phyloP scores from a whole-genome alignment of 2,329 filamentous ascomycete species.

The Hymenoscyphus fraxineus region DNA sequence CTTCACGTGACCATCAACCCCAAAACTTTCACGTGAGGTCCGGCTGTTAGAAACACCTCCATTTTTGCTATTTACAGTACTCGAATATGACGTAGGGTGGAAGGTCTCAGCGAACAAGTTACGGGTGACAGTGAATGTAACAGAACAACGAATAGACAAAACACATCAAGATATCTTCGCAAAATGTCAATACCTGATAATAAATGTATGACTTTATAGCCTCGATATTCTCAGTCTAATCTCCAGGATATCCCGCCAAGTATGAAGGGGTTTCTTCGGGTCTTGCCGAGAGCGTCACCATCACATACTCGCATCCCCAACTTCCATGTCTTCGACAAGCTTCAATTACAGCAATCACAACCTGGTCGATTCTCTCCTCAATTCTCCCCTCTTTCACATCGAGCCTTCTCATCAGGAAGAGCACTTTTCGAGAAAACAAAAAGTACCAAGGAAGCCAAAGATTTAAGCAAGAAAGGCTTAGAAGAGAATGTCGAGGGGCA shows the following conservation, averaged over 20 bases:
- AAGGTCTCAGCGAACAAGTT: not conserved
- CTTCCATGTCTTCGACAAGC: not conserved
- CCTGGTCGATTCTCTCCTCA: not conserved
- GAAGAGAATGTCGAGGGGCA: conserved; percentile 30
- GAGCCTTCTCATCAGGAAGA: not conserved
- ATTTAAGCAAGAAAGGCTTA: conserved; percentile 24
- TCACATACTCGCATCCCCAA: not conserved
- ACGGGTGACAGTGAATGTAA: not conserved
- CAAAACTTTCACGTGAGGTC: too few species aligned
- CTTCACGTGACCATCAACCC: too few species aligned
- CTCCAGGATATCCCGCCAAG: not conserved
- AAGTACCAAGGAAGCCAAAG: conserved; percentile 18
- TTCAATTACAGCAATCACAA: not conserved
- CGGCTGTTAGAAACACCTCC: too few species aligned
- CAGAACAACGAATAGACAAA: not conserved
- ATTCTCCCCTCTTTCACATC: not conserved
- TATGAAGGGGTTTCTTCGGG: not conserved
- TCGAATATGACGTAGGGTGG: not conserved
- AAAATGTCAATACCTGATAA: not conserved
- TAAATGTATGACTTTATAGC: not conserved
- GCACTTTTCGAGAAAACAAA: conserved; percentile 2
- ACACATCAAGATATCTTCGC: not conserved
- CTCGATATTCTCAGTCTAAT: not conserved
- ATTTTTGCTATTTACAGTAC: too few species aligned
- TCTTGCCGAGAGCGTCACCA: not conserved